phyloP scores from a whole-genome alignment of 23 red algal genomes.

The Cyanidiococcus yangmingshanensis region DNA sequence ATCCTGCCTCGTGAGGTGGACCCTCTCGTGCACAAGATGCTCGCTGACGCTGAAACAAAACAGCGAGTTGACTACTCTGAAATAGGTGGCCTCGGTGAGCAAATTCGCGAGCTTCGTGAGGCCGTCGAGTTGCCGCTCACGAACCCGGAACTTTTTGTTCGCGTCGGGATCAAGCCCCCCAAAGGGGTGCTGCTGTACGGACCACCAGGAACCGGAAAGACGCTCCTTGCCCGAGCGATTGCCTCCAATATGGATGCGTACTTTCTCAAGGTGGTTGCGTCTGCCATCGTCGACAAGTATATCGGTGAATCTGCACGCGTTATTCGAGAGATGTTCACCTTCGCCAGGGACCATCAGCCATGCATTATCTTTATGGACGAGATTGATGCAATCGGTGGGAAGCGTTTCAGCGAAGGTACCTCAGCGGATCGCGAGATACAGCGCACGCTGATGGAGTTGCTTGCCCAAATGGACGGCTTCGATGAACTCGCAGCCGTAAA shows the following conservation, averaged over 20 bases:
- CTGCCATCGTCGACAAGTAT: constrained; percentile 99
- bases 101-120: constrained; percentile 93
- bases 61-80: constrained; percentile 65
- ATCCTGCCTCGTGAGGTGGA: constrained; percentile 96
- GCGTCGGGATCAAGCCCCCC: constrained; percentile 91
- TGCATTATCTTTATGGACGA: constrained; percentile 99
- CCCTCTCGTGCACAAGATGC: constrained; percentile 96
- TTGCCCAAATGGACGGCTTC: constrained; percentile 97
- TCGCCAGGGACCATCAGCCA: constrained; percentile 89
- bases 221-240: constrained; percentile 82
- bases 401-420: constrained; percentile 93
- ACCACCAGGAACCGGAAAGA: constrained; percentile 97
- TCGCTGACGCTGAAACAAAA: constrained; percentile 69
- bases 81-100: constrained; percentile 87
- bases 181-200: constrained; percentile 98
- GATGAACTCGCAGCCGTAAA: constrained; percentile 96
- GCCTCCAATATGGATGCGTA: constrained; percentile 85
- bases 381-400: constrained; percentile 96
- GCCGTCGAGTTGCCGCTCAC: constrained; percentile 95
- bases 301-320: constrained; percentile 96
- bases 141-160: constrained; percentile 90
- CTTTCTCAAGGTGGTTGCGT: constrained; percentile 96
- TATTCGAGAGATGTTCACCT: constrained; percentile 98
- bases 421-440: constrained; percentile 99
- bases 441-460: constrained; percentile 91